A percentile compares a stretch with the other conserved stretches of the same genome.
phyloP scores from a whole-genome alignment of 768 basidiomycete genomes.

The Macrolepiota dolichaula region DNA sequence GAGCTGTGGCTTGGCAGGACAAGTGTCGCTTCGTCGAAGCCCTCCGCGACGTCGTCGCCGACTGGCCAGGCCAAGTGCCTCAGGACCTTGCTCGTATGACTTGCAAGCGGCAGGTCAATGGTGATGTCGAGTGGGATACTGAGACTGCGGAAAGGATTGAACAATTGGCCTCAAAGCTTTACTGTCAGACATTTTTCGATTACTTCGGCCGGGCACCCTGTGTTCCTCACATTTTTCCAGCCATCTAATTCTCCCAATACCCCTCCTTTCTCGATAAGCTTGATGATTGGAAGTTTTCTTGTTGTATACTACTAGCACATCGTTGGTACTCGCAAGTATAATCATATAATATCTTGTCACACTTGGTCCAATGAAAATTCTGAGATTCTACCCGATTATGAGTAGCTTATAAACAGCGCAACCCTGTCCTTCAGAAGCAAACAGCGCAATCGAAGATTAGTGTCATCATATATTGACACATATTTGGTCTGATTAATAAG shows the following conservation, averaged over 20 bases:
- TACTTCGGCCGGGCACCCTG: neutral
- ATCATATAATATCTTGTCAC: too few species aligned
- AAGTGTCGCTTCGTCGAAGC: constrained; percentile 4
- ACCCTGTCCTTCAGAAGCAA: too few species aligned
- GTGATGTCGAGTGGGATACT: neutral
- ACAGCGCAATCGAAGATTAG: too few species aligned
- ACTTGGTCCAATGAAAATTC: too few species aligned
- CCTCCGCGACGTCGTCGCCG: neutral
- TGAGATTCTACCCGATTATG: too few species aligned
- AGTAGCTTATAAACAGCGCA: too few species aligned
- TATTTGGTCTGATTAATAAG: too few species aligned
- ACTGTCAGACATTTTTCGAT: neutral
- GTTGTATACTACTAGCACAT: too few species aligned
- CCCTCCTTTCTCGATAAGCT: too few species aligned
- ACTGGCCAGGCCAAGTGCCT: neutral
- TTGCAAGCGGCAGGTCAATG: neutral
- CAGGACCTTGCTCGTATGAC: neutral
- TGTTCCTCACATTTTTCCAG: neutral
- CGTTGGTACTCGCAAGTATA: too few species aligned
- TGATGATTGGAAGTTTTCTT: too few species aligned
- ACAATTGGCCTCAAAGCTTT: neutral
- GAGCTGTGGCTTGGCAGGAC: neutral
- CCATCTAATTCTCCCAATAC: neutral
- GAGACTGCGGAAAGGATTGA: neutral
- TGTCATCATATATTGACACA: too few species aligned